A percentile compares a stretch with the other conserved stretches of the same genome.
Evolutionary conservation across 2,329 filamentous ascomycete species (phyloP).

Genomic region (Talaromyces sp.): DNA sequence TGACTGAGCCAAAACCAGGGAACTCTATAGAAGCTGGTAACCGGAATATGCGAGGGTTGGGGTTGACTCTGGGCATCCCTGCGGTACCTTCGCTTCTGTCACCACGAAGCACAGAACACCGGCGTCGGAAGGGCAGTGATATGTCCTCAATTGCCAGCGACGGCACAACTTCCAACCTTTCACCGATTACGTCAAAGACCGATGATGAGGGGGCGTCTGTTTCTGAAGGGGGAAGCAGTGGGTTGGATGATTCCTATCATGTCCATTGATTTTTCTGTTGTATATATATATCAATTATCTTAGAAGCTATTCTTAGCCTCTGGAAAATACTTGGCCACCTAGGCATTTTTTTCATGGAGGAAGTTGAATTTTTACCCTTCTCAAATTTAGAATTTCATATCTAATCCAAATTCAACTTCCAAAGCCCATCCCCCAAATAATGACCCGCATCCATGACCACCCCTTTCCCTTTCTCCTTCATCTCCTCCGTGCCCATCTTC

Average conservation of each 20-base stretch:
- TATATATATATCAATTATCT: not conserved
- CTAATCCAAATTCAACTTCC: conserved; percentile 63
- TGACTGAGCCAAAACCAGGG: conserved; percentile 4
- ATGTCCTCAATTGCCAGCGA: conserved; percentile 15
- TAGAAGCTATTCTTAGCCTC: not conserved
- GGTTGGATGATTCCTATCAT: conserved; percentile 10
- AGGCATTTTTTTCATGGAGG: not conserved
- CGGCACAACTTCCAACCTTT: conserved; percentile 9
- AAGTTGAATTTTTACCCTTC: not conserved
- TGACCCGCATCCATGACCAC: conserved; percentile 91
- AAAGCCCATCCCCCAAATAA: conserved; percentile 89
- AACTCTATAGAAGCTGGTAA: conserved; percentile 18
- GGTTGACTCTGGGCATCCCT: conserved; percentile 32
- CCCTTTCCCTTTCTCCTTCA: conserved; percentile 91
- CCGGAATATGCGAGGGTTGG: conserved; percentile 30
- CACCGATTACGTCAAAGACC: conserved; percentile 11
- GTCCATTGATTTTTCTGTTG: not conserved
- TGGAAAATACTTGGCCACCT: not conserved
- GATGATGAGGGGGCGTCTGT: conserved; percentile 10
- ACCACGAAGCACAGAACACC: conserved; percentile 10
- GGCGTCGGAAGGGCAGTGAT: conserved; percentile 16
- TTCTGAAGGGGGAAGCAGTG: conserved; percentile 13
- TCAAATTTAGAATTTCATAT: not conserved
- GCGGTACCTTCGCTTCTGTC: conserved; percentile 26
- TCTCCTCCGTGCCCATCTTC: conserved; percentile 80